phyloP scores from a whole-genome alignment of 495 filamentous ascomycete species.

The Aspergillus egyptiacus region DNA sequence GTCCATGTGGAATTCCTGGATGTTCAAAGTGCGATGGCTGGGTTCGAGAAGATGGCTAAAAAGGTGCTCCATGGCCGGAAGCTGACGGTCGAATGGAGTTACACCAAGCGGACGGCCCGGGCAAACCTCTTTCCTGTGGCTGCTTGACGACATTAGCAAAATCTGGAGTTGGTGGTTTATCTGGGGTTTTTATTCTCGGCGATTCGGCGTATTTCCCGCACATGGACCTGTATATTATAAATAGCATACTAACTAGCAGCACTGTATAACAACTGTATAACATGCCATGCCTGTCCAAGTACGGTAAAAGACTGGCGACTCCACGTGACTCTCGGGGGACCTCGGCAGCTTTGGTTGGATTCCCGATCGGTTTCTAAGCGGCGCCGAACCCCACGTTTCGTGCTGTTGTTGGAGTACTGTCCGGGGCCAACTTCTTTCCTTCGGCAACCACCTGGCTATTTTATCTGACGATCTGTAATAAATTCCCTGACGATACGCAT shows the following conservation, averaged over 20 bases:
- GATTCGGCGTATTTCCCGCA: neutral
- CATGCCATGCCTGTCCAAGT: neutral
- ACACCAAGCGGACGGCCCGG: constrained; percentile 9
- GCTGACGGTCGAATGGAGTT: constrained; percentile 60
- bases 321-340: constrained; percentile 34
- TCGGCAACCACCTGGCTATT: neutral
- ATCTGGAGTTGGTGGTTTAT: neutral
- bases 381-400: constrained; percentile 34
- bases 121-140: neutral
- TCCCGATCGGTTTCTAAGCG: constrained; percentile 14
- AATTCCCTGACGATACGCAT: neutral
- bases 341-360: constrained; percentile 29
- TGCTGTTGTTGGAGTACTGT: constrained; percentile 7
- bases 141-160: neutral
- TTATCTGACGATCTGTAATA: neutral
- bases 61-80: constrained; percentile 58
- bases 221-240: neutral
- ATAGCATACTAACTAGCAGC: neutral
- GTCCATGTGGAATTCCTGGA: constrained; percentile 82
- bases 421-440: constrained; percentile 3
- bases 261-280: neutral
- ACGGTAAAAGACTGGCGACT: neutral
- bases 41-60: constrained; percentile 48
- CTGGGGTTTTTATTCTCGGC: neutral
- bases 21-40: constrained; percentile 53